Conservation (phyloP, 2,329 filamentous ascomycete species). For the Pestalotiopsis sp. region DNA sequence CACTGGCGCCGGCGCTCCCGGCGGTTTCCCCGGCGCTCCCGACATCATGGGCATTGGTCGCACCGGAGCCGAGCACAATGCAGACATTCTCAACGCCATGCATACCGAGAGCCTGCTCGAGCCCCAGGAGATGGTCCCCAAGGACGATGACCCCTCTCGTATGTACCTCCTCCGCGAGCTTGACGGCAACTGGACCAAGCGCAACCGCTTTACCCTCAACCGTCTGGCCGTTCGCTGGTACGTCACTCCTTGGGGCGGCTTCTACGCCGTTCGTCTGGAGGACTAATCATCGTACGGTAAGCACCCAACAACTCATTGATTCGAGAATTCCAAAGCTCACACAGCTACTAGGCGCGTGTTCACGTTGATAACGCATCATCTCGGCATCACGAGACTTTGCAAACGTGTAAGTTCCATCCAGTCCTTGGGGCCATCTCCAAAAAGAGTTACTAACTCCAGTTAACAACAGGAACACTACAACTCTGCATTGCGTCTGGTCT, state of each 20-base stretch:
- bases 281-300: slow-evolving; percentile 24
- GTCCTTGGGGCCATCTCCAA: neutral
- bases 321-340: neutral
- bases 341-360: neutral
- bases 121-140: slow-evolving; percentile 64
- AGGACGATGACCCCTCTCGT: slow-evolving; percentile 59
- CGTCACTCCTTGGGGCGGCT: slow-evolving; percentile 56
- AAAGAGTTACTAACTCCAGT: neutral
- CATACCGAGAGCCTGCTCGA: slow-evolving; percentile 52
- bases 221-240: slow-evolving; percentile 62
- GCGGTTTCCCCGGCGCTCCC: slow-evolving; percentile 23
- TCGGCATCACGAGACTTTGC: neutral
- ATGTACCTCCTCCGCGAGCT: slow-evolving; percentile 64
- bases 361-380: neutral
- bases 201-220: slow-evolving; percentile 62
- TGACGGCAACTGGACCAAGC: slow-evolving; percentile 61
- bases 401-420: neutral
- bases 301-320: neutral
- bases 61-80: slow-evolving; percentile 48
- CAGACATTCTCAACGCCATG: slow-evolving; percentile 51
- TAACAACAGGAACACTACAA: neutral
- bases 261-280: slow-evolving; percentile 61
- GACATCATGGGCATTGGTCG: slow-evolving; percentile 55
- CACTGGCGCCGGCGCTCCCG: slow-evolving; percentile 15
- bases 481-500: neutral